Evolutionary conservation across 768 basidiomycete species (phyloP).

Genomic region (Suillus hirtellus): DNA sequence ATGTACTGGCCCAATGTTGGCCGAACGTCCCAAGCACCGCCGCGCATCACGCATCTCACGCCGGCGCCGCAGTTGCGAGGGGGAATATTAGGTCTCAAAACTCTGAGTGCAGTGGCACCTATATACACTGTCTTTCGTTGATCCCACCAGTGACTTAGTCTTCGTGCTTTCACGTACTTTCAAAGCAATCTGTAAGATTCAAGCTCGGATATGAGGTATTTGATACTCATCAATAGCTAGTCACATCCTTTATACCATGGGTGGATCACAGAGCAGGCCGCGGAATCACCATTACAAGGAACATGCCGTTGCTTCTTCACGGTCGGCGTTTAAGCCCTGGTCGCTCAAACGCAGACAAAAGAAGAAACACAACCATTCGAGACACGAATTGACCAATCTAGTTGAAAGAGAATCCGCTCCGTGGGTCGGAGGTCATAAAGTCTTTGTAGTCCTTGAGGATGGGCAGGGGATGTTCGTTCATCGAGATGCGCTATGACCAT

Average conservation of each 20-base stretch:
- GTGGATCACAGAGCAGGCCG: constrained; percentile 18
- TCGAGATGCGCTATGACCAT: constrained; percentile 8
- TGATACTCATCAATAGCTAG: not conserved
- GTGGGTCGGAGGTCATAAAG: constrained; percentile 31
- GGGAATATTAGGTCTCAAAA: not conserved
- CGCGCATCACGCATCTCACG: not conserved
- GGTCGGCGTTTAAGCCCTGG: constrained; percentile 1
- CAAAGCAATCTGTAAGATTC: not conserved
- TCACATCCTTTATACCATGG: constrained; percentile 11
- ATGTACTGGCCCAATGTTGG: not conserved
- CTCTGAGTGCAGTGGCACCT: too few species aligned
- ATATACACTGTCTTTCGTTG: not conserved
- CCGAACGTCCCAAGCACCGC: not conserved
- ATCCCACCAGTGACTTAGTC: not conserved
- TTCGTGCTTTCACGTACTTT: not conserved
- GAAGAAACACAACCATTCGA: constrained; percentile 8
- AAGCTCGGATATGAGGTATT: not conserved
- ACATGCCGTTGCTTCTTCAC: constrained; percentile 2
- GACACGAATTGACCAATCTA: constrained; percentile 6
- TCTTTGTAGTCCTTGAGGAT: constrained; percentile 29
- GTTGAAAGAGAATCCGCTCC: constrained; percentile 21
- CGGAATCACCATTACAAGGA: not conserved
- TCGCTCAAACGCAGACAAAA: constrained; percentile 2
- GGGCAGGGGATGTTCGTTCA: constrained; percentile 22
- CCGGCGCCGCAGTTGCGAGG: not conserved